Base-by-base conservation (phyloP, 1,284 basidiomycete genomes). In the Rhodotorula sp. region DNA sequence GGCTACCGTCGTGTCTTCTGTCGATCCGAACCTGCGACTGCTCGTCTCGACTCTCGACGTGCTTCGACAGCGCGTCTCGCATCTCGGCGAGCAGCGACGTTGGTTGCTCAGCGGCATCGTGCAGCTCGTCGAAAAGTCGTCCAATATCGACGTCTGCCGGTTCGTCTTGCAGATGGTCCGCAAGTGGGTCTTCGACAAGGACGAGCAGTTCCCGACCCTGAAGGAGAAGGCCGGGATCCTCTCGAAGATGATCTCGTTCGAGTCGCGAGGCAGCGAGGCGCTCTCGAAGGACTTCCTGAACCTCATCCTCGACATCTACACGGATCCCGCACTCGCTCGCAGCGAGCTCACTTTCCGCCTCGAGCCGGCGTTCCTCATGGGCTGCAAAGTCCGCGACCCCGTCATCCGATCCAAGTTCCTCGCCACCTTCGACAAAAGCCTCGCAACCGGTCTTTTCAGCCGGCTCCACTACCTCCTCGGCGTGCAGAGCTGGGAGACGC, bases 171-270 rank as follows among this genome's bases (percentile, higher is more conserved):
- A 93, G 66, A 87, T 95, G 73, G 87, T 92, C 70, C 87, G 91
- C 64, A 89, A 90, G 60, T 99, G 96, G 95, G 88, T 91, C 29
- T 83, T 94, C 76, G 88, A 91, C 58, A 89, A 89, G 64, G 93
- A 95, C 68, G 83, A 87, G 1, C 67, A 78, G 45, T 91, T 91
- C 78, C 93, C 95, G 2, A 93, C 91, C 0, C 90, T 93, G 85
- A 97, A 97, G 82, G 97, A 99, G 82, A 99, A 98, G 81, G 91
- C 95, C 1, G 88, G 86, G 45, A 83, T 99, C 48, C 81, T 99
- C 71, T 87, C 92, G 79, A 94, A 93, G 81, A 97, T 99, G 93
- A 86, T 87, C 44, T 84, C 86, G 26, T 96, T 91, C 79, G 95
- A 99, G 82, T 73, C 77, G 24, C 85, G 85, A 54, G 88, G 91